Percentiles rank a stretch among this genome's conserved stretches.
Evolutionary conservation across 208 protist species (phyloP).

Genomic region (Endotrypanum monterogeii): DNA sequence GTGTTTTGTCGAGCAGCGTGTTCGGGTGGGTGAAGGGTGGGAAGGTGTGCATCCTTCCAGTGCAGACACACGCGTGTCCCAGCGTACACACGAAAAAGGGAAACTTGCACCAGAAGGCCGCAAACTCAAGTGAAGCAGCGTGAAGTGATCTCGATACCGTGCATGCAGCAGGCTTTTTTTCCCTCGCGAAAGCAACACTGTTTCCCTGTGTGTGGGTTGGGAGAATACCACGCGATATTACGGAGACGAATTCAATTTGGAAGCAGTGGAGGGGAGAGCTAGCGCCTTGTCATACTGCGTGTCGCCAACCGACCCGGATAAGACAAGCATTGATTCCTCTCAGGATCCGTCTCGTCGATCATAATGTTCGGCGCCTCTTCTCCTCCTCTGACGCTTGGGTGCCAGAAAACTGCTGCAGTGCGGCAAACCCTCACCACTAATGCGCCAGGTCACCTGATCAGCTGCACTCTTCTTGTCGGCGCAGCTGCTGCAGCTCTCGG

Average conservation of each 20-base stretch:
- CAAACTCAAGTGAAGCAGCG: background rate
- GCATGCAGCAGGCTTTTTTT: background rate
- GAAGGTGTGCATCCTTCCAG: too few relatives aligned
- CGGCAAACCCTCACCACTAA: background rate
- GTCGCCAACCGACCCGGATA: background rate
- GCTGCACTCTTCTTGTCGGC: background rate
- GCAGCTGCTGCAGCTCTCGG: conserved; percentile 13
- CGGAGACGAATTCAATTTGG: background rate
- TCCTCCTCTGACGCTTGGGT: background rate
- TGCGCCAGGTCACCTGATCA: background rate
- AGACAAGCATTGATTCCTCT: background rate
- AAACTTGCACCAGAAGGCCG: background rate
- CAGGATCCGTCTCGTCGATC: background rate
- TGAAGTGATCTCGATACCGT: background rate
- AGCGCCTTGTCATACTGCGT: background rate
- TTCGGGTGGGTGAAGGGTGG: too few relatives aligned
- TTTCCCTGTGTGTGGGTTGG: too few relatives aligned
- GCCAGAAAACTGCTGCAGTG: conserved; percentile 8
- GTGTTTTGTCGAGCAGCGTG: background rate
- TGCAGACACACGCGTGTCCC: background rate
- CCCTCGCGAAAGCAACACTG: too few relatives aligned
- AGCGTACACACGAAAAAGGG: background rate
- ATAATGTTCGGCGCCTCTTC: conserved; percentile 20
- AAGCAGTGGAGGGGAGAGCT: background rate
- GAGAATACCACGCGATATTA: background rate